Conservation (phyloP, 129 eudicot genomes). For the Solidago caesia region DNA sequence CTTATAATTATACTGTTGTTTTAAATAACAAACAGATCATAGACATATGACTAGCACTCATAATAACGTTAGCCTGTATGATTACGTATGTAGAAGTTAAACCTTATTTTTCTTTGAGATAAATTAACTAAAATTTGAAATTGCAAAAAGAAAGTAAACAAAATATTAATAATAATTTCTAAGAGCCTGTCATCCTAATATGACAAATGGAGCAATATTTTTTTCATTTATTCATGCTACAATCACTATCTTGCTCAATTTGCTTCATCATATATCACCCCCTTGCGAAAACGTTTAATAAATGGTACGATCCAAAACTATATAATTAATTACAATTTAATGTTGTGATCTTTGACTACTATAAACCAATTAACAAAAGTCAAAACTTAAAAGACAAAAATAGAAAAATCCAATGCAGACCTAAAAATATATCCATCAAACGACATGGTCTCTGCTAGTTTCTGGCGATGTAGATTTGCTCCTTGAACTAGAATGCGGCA, state of each 20-base stretch:
- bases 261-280: constrained; percentile 40
- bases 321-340: constrained; percentile 32
- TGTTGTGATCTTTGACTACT: constrained; percentile 28
- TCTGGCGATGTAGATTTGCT: constrained; percentile 71
- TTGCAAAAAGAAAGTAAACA: not conserved
- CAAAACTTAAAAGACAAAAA: constrained; percentile 15
- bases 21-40: too few relatives aligned
- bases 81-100: too few relatives aligned
- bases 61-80: too few relatives aligned
- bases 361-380: constrained; percentile 12
- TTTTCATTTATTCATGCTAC: constrained; percentile 13
- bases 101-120: too few relatives aligned
- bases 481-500: constrained; percentile 55
- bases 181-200: constrained; percentile 1
- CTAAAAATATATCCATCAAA: constrained; percentile 28
- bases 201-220: constrained; percentile 17
- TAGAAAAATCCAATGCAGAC: not conserved
- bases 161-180: constrained; percentile 1
- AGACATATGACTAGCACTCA: too few relatives aligned
- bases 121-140: too few relatives aligned
- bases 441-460: constrained; percentile 45
- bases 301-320: constrained; percentile 9
- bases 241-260: constrained; percentile 30
- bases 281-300: constrained; percentile 6
- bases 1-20: too few relatives aligned